Evolutionary conservation across 1,139 yeast species (phyloP).

Genomic region (Debaryomyces singareniensis): DNA sequence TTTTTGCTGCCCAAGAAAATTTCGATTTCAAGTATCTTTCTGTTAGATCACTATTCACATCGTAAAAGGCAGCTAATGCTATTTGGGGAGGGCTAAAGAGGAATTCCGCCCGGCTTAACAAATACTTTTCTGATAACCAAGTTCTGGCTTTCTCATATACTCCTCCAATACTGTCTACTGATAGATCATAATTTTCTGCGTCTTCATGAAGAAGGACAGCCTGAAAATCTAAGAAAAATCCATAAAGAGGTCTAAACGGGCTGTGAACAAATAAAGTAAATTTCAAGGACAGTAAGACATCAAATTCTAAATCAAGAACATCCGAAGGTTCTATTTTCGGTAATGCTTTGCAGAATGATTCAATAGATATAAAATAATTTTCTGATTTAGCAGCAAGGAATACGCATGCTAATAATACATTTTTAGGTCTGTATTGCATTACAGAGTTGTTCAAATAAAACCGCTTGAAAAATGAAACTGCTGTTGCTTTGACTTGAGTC

Average conservation of each 20-base stretch:
- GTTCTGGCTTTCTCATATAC: slow-evolving; percentile 65
- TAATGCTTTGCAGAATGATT: slow-evolving; percentile 67
- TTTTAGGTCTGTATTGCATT: slow-evolving; percentile 83
- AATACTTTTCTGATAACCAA: slow-evolving; percentile 53
- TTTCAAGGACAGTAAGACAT: slow-evolving; percentile 62
- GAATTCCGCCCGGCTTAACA: slow-evolving; percentile 71
- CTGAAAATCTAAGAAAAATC: slow-evolving; percentile 86
- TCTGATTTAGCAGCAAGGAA: slow-evolving; percentile 92
- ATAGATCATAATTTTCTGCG: slow-evolving; percentile 31
- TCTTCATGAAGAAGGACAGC: slow-evolving; percentile 42
- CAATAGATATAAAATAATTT: slow-evolving; percentile 80
- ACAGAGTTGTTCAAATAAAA: slow-evolving; percentile 77
- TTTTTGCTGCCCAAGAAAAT: slow-evolving; percentile 23
- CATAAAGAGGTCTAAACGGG: slow-evolving; percentile 82
- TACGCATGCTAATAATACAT: slow-evolving; percentile 75
- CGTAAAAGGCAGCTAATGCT: slow-evolving; percentile 78
- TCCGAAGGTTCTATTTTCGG: slow-evolving; percentile 61
- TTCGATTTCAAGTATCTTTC: slow-evolving; percentile 61
- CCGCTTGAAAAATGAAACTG: slow-evolving; percentile 73
- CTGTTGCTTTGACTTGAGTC: slow-evolving; percentile 64
- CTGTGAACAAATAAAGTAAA: slow-evolving; percentile 85
- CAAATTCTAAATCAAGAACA: slow-evolving; percentile 73
- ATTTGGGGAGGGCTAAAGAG: slow-evolving; percentile 91
- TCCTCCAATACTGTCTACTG: slow-evolving; percentile 40
- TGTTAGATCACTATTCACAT: slow-evolving; percentile 57